Percentiles rank a stretch among this genome's conserved stretches.
phyloP scores from a whole-genome alignment of 805 yeast genomes.

The Candida germanica region DNA sequence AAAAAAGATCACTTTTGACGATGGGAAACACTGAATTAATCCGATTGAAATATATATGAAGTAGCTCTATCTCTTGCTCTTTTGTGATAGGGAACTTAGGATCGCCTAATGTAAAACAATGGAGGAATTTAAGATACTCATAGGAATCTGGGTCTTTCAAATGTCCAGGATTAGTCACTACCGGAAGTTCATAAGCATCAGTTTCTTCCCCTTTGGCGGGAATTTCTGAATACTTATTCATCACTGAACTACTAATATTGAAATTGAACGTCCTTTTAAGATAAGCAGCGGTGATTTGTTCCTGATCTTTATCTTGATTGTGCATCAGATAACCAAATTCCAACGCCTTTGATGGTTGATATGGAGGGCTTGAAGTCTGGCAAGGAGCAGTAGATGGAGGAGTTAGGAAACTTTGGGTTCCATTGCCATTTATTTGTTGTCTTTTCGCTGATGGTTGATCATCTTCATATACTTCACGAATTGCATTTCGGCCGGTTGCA shows the following conservation, averaged over 20 bases:
- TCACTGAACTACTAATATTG: not conserved
- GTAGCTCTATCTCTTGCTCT: slow-evolving; percentile 18
- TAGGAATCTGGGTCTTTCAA: slow-evolving; percentile 1
- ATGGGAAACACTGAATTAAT: slow-evolving; percentile 33
- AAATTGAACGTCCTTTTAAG: no score
- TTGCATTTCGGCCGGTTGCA: no score
- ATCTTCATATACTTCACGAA: no score
- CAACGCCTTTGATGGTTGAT: no score
- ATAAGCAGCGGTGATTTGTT: no score
- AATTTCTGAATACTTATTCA: not conserved
- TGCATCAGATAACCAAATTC: no score
- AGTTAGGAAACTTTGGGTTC: no score
- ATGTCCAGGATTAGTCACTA: not conserved
- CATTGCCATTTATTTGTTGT: no score
- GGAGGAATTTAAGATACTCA: not conserved
- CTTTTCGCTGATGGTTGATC: no score
- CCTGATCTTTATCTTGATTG: no score
- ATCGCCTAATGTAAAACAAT: slow-evolving; percentile 31
- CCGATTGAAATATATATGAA: slow-evolving; percentile 29
- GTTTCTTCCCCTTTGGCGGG: not conserved
- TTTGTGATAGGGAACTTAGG: slow-evolving; percentile 19
- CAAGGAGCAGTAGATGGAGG: no score
- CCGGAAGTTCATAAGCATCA: not conserved
- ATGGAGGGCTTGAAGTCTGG: no score
- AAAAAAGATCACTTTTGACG: slow-evolving; percentile 24